Evolutionary conservation across 129 eudicot species (phyloP).

Genomic region (Lonicera japonica): DNA sequence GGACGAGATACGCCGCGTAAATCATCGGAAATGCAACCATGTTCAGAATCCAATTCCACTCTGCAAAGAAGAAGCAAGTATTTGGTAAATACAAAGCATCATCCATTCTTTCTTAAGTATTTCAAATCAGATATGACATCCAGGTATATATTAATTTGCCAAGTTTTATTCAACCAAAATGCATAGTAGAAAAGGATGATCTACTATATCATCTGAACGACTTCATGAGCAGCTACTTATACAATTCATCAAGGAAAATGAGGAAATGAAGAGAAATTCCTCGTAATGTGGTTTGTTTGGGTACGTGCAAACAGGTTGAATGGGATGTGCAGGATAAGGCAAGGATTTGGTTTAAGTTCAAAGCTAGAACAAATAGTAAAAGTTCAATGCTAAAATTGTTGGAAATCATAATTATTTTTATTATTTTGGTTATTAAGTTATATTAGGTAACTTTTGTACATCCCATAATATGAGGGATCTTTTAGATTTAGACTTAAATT

Average conservation of each 20-base stretch:
- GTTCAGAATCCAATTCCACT: neutral
- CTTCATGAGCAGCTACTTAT: neutral
- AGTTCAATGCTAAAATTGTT: too few species aligned
- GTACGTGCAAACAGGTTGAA: too few species aligned
- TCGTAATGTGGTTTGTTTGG: too few species aligned
- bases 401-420: too few species aligned
- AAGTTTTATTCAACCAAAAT: neutral
- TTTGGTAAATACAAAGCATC: neutral
- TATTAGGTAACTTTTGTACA: too few species aligned
- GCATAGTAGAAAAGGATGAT: neutral
- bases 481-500: too few species aligned
- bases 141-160: neutral
- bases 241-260: neutral
- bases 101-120: neutral
- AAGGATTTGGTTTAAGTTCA: too few species aligned
- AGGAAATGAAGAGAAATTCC: neutral
- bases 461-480: too few species aligned
- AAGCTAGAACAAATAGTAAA: too few species aligned
- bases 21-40: neutral
- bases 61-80: slow-evolving; percentile 11
- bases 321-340: too few species aligned
- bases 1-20: slow-evolving; percentile 2
- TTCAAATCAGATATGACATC: neutral
- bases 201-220: slow-evolving; percentile 1
- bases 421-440: too few species aligned